Conservation (phyloP, 2,329 filamentous ascomycete species). For the Colletotrichum sp. region DNA sequence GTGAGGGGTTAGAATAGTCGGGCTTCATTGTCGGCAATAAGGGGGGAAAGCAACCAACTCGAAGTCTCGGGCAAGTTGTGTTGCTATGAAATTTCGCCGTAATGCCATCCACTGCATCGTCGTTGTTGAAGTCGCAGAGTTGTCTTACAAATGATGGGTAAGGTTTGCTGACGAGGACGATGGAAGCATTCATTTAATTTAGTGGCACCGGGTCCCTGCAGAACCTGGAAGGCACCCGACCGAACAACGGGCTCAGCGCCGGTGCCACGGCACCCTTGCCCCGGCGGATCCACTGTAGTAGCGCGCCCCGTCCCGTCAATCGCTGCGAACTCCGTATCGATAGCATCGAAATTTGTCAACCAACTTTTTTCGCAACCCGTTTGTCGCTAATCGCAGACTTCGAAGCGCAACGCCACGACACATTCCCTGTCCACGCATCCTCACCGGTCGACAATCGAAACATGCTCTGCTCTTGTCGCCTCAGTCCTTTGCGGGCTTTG, state of each 20-base stretch:
- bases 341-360: background rate
- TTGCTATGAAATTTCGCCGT: background rate
- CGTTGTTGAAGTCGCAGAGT: background rate
- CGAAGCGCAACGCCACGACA: background rate
- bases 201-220: background rate
- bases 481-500: conserved; percentile 51
- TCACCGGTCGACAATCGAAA: background rate
- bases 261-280: conserved; percentile 1
- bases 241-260: background rate
- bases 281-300: background rate
- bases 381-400: background rate
- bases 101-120: background rate
- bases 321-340: background rate
- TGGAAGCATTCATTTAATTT: background rate
- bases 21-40: background rate
- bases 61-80: background rate
- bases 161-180: background rate
- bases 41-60: background rate
- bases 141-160: background rate
- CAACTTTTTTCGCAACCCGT: background rate
- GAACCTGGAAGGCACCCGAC: background rate
- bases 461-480: conserved; percentile 56
- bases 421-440: background rate
- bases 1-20: background rate
- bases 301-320: conserved; percentile 6